Percentiles rank a stretch among this genome's conserved stretches.
Evolutionary conservation across 164 flowering plant genomes (phyloP).

Genomic region (Annona cherimola): DNA sequence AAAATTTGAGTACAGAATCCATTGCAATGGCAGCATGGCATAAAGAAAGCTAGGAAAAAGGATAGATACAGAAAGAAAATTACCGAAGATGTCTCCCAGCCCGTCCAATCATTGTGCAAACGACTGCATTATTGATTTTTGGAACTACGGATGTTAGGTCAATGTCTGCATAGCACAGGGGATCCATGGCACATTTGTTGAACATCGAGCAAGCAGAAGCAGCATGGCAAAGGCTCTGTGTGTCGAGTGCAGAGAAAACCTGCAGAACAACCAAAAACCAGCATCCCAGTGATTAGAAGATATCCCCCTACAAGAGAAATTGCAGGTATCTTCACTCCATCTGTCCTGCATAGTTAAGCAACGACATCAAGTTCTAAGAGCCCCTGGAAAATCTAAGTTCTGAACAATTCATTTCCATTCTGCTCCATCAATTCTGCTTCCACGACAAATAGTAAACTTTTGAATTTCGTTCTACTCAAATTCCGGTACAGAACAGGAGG

Average conservation of each 20-base stretch:
- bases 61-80: constrained; percentile 19
- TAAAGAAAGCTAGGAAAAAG: not conserved
- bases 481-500: too few species aligned
- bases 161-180: constrained; percentile 69
- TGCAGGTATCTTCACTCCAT: too few species aligned
- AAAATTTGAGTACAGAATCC: not conserved
- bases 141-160: constrained; percentile 69
- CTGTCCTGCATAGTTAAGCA: not conserved
- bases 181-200: constrained; percentile 76
- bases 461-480: too few species aligned
- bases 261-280: constrained; percentile 23
- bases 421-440: not conserved
- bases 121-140: constrained; percentile 75
- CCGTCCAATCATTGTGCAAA: constrained; percentile 72
- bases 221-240: constrained; percentile 69
- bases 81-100: constrained; percentile 77
- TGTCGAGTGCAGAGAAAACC: constrained; percentile 90
- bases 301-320: not conserved
- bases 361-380: not conserved
- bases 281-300: not conserved
- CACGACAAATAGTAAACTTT: too few species aligned
- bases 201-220: constrained; percentile 85
- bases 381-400: not conserved
- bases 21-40: not conserved
- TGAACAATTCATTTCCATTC: not conserved